phyloP scores from a whole-genome alignment of 805 yeast genomes.

The Barnettozyma vustinii region DNA sequence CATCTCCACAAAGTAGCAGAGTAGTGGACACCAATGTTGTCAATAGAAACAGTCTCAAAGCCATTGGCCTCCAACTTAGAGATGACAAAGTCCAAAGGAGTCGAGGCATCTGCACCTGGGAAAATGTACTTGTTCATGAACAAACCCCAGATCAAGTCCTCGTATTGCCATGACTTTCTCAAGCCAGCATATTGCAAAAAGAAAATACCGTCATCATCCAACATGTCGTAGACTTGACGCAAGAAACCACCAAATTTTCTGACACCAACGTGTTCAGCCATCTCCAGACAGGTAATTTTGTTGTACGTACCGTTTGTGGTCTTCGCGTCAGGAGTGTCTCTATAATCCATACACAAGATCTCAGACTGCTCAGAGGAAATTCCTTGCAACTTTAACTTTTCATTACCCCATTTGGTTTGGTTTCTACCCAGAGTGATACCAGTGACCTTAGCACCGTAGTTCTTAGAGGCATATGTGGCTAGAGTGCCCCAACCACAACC shows the following conservation, averaged over 20 bases:
- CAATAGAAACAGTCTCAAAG: conserved; percentile 77
- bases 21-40: conserved; percentile 89
- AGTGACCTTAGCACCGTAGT: conserved; percentile 80
- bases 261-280: conserved; percentile 96
- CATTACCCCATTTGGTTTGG: conserved; percentile 88
- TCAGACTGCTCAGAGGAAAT: conserved; percentile 62
- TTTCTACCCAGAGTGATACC: conserved; percentile 88
- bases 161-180: conserved; percentile 91
- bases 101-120: conserved; percentile 97
- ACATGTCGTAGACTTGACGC: conserved; percentile 75
- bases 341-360: conserved; percentile 80
- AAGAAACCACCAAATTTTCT: conserved; percentile 74
- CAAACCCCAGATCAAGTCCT: conserved; percentile 89
- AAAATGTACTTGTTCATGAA: conserved; percentile 94
- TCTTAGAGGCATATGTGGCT: conserved; percentile 75
- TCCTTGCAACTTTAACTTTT: conserved; percentile 61
- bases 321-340: conserved; percentile 78
- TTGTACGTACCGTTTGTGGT: conserved; percentile 48
- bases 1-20: conserved; percentile 89
- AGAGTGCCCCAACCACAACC: conserved; percentile 98
- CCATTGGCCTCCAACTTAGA: conserved; percentile 76
- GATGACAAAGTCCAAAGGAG: conserved; percentile 82
- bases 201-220: conserved; percentile 89
- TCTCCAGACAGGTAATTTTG: conserved; percentile 86
- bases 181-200: conserved; percentile 85